Evolutionary conservation across 1,139 yeast species (phyloP).

Genomic region (Taphrina wiesneri): DNA sequence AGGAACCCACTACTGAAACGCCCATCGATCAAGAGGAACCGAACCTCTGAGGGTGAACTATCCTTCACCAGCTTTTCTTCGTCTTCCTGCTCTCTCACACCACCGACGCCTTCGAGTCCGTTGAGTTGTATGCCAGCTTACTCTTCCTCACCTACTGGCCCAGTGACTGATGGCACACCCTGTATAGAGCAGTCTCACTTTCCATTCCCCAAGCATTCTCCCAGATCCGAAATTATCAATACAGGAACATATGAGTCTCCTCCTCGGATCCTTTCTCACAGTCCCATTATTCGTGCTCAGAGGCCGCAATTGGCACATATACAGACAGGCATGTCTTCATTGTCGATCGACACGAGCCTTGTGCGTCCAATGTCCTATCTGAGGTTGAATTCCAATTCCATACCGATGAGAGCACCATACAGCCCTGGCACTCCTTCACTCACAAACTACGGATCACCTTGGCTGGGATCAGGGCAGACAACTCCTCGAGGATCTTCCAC

Average conservation of each 20-base stretch:
- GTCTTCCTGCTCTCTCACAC: neutral
- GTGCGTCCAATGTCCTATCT: slow-evolving; percentile 6
- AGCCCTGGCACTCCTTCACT: neutral
- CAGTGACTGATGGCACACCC: neutral
- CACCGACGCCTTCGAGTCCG: slow-evolving; percentile 8
- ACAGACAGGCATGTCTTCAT: slow-evolving; percentile 7
- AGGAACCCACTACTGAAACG: slow-evolving; percentile 7
- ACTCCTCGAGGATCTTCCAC: neutral
- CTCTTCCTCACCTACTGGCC: neutral
- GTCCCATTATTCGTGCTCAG: slow-evolving; percentile 5
- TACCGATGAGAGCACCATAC: neutral
- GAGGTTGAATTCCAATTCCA: neutral
- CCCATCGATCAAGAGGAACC: neutral
- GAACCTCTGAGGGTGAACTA: slow-evolving; percentile 3
- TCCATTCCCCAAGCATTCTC: neutral
- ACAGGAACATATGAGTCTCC: neutral
- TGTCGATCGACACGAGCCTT: slow-evolving; percentile 3
- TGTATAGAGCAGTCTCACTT: neutral
- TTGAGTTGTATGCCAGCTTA: neutral
- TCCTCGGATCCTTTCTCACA: neutral
- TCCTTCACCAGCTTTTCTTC: slow-evolving; percentile 5
- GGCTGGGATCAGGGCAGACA: neutral
- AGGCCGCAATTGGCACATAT: neutral
- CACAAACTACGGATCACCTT: slow-evolving; percentile 4
- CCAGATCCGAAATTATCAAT: neutral